Evolutionary conservation across 805 yeast species (phyloP).

Genomic region (Starmerella vitae): DNA sequence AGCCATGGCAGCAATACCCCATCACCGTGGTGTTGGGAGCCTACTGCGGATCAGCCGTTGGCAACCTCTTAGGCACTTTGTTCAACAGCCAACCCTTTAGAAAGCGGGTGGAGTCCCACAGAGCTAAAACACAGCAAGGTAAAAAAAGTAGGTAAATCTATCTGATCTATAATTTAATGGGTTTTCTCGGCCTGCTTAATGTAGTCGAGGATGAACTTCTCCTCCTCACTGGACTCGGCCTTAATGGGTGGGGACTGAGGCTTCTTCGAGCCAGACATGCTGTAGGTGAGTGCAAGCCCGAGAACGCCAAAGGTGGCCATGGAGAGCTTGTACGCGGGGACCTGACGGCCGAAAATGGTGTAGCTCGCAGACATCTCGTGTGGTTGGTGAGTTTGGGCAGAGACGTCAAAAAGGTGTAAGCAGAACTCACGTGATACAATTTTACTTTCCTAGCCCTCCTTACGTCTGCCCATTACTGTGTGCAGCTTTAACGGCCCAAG

Average conservation of each 20-base stretch:
- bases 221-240: constrained; percentile 78
- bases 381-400: background rate
- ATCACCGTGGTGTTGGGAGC: constrained; percentile 71
- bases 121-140: background rate
- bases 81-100: constrained; percentile 1
- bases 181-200: constrained; percentile 37
- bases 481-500: no score
- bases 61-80: constrained; percentile 33
- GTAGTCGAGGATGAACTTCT: constrained; percentile 64
- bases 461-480: no score
- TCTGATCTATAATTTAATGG: no score
- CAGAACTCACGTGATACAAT: no score
- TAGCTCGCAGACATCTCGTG: constrained; percentile 30
- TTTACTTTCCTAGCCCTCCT: no score
- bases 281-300: constrained; percentile 49
- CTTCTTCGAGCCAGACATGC: constrained; percentile 45
- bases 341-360: constrained; percentile 67
- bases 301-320: constrained; percentile 67
- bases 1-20: constrained; percentile 96
- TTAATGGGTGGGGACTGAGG: constrained; percentile 53
- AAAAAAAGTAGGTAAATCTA: background rate
- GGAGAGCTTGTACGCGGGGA: constrained; percentile 78
- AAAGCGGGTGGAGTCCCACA: background rate
- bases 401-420: no score
- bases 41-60: constrained; percentile 57